A percentile compares a stretch with the other conserved stretches of the same genome.
Conservation (phyloP, 1,284 basidiomycete genomes). For the Chiua sp. region DNA sequence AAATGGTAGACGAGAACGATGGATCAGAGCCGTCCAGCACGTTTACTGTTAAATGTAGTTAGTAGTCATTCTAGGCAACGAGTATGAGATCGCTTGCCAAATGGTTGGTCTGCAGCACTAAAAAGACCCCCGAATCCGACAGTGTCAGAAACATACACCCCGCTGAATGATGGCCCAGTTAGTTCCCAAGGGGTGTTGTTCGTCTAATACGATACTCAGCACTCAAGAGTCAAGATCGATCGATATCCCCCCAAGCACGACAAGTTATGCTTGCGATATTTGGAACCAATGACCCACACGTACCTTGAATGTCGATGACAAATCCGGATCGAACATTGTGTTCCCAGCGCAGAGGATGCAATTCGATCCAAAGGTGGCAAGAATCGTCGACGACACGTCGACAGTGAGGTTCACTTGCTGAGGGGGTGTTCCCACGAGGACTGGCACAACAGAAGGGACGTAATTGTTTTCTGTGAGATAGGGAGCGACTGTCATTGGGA, state of each 20-base stretch:
- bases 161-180: slow-evolving; percentile 23
- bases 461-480: slow-evolving; percentile 17
- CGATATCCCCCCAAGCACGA: neutral
- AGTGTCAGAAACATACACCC: slow-evolving; percentile 20
- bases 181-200: slow-evolving; percentile 19
- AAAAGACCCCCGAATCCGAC: slow-evolving; percentile 34
- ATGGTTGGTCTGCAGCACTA: slow-evolving; percentile 12
- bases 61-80: neutral
- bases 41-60: slow-evolving; percentile 19
- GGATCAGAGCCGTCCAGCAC: slow-evolving; percentile 25
- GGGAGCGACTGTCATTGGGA: slow-evolving; percentile 29
- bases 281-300: slow-evolving; percentile 1
- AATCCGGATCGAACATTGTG: slow-evolving; percentile 23
- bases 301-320: slow-evolving; percentile 35
- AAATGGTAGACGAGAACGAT: neutral
- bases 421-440: slow-evolving; percentile 32
- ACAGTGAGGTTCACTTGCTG: slow-evolving; percentile 33
- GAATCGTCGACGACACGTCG: slow-evolving; percentile 9
- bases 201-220: slow-evolving; percentile 14
- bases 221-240: too few relatives aligned
- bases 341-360: slow-evolving; percentile 35
- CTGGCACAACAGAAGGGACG: slow-evolving; percentile 20
- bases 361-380: slow-evolving; percentile 26
- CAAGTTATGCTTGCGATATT: neutral
- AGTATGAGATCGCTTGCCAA: slow-evolving; percentile 15